These are phyloP conservation scores for Pholiota conissans DNA, from an alignment of 768 basidiomycete genomes.

Conservation along the genomic window DNA sequence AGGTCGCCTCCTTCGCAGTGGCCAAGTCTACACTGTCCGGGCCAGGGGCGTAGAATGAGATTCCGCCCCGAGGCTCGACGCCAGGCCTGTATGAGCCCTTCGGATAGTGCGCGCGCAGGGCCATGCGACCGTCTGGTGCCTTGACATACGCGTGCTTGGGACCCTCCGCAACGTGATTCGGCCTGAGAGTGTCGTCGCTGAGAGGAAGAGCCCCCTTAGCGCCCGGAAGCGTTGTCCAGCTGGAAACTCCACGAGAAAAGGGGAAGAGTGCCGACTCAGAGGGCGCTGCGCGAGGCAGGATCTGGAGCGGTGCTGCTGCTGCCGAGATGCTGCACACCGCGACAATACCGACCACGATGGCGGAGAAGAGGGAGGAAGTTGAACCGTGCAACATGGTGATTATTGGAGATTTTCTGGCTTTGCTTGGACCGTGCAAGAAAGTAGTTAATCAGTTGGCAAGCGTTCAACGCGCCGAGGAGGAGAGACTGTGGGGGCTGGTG, in stretches of 20 bases:
- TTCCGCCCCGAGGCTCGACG: constrained; percentile 53
- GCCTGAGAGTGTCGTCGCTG: constrained; percentile 43
- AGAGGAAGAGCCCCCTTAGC: constrained; percentile 36
- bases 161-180: constrained; percentile 32
- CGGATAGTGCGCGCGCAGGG: constrained; percentile 54
- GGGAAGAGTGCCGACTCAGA: constrained; percentile 3
- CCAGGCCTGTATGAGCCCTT: constrained; percentile 56
- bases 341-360: not conserved
- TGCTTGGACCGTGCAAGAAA: constrained; percentile 6
- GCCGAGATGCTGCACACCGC: constrained; percentile 1
- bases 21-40: constrained; percentile 50
- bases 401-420: constrained; percentile 2
- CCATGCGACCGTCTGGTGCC: constrained; percentile 49
- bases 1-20: constrained; percentile 65
- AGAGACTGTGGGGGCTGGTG: not conserved
- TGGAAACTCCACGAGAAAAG: constrained; percentile 1
- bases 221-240: constrained; percentile 45
- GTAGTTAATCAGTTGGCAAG: constrained; percentile 1
- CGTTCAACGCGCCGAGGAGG: constrained; percentile 3
- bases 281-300: constrained; percentile 1
- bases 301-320: constrained; percentile 1
- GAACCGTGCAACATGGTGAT: constrained; percentile 4
- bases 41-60: constrained; percentile 73
- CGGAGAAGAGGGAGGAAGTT: not conserved
- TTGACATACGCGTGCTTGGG: constrained; percentile 41